These are phyloP conservation scores for Umbelopsis sp. DNA, from an alignment of 192 early-diverging fungal genomes.

Conservation along the genomic window DNA sequence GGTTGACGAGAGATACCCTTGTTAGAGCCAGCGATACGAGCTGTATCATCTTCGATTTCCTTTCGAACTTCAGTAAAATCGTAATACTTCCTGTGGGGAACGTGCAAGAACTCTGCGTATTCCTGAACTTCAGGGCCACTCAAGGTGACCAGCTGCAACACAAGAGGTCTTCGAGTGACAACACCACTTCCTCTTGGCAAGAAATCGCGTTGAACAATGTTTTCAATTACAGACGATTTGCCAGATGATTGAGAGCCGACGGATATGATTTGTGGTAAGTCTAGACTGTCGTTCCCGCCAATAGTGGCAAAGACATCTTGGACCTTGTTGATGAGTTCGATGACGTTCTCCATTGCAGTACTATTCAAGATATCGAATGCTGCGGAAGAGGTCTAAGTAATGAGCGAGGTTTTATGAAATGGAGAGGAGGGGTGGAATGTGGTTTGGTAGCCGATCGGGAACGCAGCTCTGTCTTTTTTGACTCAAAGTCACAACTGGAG, in stretches of 20 bases:
- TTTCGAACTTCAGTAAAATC: constrained; percentile 76
- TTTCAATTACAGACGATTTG: constrained; percentile 98
- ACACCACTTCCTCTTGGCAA: constrained; percentile 90
- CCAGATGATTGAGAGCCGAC: constrained; percentile 90
- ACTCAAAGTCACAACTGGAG: background rate
- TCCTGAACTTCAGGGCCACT: constrained; percentile 28
- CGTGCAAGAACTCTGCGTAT: constrained; percentile 74
- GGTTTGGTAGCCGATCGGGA: background rate
- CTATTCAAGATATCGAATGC: background rate
- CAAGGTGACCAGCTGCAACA: constrained; percentile 72
- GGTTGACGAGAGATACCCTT: constrained; percentile 78
- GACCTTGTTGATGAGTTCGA: constrained; percentile 79
- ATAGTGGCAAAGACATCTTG: constrained; percentile 82
- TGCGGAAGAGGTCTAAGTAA: background rate
- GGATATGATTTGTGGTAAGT: constrained; percentile 85
- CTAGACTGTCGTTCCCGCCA: constrained; percentile 70
- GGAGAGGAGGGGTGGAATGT: background rate
- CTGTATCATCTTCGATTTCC: constrained; percentile 82
- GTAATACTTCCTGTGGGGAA: constrained; percentile 73
- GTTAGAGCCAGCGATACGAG: constrained; percentile 75
- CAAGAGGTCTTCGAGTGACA: constrained; percentile 80
- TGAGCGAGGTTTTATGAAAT: background rate
- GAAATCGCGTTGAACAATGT: constrained; percentile 98
- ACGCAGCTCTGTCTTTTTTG: background rate
- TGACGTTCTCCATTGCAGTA: constrained; percentile 54